These are phyloP conservation scores for Arthrinium phaeospermum DNA, from an alignment of 2,329 filamentous ascomycete genomes.

Conservation along the genomic window DNA sequence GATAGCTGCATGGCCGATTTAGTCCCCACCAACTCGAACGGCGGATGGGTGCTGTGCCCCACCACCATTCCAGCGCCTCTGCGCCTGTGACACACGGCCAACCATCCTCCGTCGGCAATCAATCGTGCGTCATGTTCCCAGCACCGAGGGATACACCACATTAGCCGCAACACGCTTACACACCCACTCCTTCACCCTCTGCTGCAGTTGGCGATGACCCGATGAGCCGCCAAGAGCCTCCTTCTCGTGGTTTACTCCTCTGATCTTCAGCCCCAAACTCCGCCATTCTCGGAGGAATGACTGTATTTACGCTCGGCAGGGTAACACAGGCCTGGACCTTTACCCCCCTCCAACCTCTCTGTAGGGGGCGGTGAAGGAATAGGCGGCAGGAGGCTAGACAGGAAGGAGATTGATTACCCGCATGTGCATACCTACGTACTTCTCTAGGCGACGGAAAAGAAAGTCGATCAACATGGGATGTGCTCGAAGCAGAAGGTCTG, in stretches of 20 bases:
- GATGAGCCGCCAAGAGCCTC: constrained; percentile 5
- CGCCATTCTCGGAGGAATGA: constrained; percentile 2
- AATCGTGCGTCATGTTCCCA: constrained; percentile 1
- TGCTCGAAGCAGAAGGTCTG: constrained; percentile 15
- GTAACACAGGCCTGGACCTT: constrained; percentile 9
- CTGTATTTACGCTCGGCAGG: neutral
- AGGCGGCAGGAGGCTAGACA: neutral
- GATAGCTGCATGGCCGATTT: neutral
- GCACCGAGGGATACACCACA: neutral
- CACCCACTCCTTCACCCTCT: neutral
- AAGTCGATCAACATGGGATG: constrained; percentile 5
- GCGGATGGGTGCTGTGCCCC: neutral
- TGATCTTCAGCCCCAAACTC: neutral
- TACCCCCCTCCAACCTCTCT: neutral
- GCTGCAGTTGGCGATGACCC: neutral
- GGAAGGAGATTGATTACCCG: neutral
- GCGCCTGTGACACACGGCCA: neutral
- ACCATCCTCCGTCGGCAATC: neutral
- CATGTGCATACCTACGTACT: neutral
- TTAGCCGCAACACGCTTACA: neutral
- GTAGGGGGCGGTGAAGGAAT: constrained; percentile 5
- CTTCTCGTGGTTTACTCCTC: neutral
- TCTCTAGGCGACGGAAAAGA: neutral
- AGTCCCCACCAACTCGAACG: neutral
- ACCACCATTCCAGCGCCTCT: constrained; percentile 4